These are phyloP conservation scores for Heliamphora pulchella DNA, from an alignment of 179 eudicot genomes.

Conservation along the genomic window DNA sequence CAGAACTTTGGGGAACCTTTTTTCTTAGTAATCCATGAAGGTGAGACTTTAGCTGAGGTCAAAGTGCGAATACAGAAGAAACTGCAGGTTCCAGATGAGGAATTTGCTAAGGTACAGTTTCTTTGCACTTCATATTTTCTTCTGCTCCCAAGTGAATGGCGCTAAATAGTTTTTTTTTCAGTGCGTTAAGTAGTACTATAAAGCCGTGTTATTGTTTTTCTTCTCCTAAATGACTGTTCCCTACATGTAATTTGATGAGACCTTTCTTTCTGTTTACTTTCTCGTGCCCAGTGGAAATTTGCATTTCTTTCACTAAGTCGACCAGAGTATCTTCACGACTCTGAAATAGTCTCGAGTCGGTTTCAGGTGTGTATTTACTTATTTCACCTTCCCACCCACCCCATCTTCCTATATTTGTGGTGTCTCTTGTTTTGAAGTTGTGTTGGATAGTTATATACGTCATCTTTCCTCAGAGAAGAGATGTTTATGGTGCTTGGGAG, in stretches of 20 bases:
- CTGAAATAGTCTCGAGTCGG: constrained; percentile 63
- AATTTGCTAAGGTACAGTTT: constrained; percentile 50
- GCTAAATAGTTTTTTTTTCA: background rate
- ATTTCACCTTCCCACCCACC: too few species aligned
- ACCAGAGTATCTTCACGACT: constrained; percentile 73
- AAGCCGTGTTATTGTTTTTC: background rate
- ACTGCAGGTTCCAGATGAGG: constrained; percentile 67
- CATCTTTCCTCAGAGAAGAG: constrained; percentile 55
- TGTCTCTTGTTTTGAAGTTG: background rate
- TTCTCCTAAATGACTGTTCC: background rate
- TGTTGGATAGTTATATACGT: background rate
- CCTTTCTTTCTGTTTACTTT: constrained; percentile 13
- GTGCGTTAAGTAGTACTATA: background rate
- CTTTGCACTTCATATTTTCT: background rate
- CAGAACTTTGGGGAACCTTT: constrained; percentile 79
- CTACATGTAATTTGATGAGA: constrained; percentile 7
- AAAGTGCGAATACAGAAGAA: constrained; percentile 62
- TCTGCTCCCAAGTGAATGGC: background rate
- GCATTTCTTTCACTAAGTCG: constrained; percentile 73
- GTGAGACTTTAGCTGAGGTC: constrained; percentile 55
- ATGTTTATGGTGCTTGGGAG: constrained; percentile 99
- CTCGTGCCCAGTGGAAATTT: constrained; percentile 59
- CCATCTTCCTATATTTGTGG: background rate
- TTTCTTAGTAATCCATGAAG: constrained; percentile 61
- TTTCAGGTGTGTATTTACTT: constrained; percentile 51